phyloP scores from a whole-genome alignment of 2,329 filamentous ascomycete species.

The Monilinia aucupariae region DNA sequence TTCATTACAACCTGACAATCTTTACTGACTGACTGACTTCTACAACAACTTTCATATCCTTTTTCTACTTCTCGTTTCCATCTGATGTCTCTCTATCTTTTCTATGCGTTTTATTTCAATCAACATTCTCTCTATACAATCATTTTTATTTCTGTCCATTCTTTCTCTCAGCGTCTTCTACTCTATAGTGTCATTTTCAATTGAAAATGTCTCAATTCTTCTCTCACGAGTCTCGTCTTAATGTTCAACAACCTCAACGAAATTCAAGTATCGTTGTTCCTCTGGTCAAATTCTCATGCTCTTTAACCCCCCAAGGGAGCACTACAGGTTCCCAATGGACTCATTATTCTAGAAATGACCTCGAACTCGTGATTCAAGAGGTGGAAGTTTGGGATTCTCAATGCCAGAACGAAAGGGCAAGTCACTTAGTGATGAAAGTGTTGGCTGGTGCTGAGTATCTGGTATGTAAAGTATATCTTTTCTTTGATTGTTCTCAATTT shows the following conservation, averaged over 20 bases:
- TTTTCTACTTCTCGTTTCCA: not conserved
- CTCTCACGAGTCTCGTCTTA: conserved; percentile 10
- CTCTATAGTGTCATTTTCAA: not conserved
- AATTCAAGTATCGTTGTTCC: conserved; percentile 25
- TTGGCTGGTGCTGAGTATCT: conserved; percentile 39
- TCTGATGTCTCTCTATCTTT: not conserved
- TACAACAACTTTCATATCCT: not conserved
- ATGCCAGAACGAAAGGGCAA: conserved; percentile 22
- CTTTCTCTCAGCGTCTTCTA: not conserved
- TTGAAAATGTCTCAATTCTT: conserved; percentile 25
- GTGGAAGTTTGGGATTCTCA: conserved; percentile 22
- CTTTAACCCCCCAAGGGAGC: conserved; percentile 24
- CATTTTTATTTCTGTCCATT: not conserved
- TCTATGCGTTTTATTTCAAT: not conserved
- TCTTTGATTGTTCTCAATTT: not conserved
- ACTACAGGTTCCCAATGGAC: conserved; percentile 27
- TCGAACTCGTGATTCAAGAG: conserved; percentile 30
- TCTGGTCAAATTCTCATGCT: conserved; percentile 34
- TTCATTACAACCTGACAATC: conserved; percentile 4
- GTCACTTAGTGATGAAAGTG: conserved; percentile 36
- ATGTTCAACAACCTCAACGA: conserved; percentile 17
- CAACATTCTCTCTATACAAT: not conserved
- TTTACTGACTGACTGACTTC: conserved; percentile 2
- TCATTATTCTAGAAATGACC: conserved; percentile 30
- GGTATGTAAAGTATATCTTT: conserved; percentile 33